Percentiles rank a stretch among this genome's conserved stretches.
Conservation (phyloP, 805 yeast species). For the Suhomyces sp. region DNA sequence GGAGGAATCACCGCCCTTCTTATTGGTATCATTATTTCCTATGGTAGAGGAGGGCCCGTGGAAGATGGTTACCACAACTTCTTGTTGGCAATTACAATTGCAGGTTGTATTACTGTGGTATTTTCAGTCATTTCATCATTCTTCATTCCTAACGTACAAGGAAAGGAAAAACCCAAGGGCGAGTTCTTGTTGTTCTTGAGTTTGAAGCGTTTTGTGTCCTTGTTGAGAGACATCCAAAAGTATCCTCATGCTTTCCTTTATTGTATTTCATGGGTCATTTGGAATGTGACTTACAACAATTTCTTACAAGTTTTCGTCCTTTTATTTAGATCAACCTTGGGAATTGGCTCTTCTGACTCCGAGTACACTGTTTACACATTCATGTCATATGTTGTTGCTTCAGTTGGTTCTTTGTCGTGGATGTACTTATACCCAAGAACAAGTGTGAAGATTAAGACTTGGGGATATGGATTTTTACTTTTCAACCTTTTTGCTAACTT, state of each 20-base stretch:
- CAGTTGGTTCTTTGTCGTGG: slow-evolving; percentile 37
- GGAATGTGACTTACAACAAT: slow-evolving; percentile 38
- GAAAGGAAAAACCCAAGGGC: slow-evolving; percentile 25
- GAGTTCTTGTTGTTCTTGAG: slow-evolving; percentile 24
- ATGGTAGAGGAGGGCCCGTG: slow-evolving; percentile 22
- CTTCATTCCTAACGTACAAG: slow-evolving; percentile 31
- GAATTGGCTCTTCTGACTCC: slow-evolving; percentile 36
- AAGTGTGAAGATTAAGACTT: slow-evolving; percentile 26
- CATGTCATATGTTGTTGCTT: slow-evolving; percentile 34
- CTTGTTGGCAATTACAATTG: slow-evolving; percentile 38
- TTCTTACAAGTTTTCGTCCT: slow-evolving; percentile 36
- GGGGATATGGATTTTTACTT: slow-evolving; percentile 35
- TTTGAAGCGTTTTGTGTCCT: slow-evolving; percentile 22
- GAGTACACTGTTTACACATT: slow-evolving; percentile 41
- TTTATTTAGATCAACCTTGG: slow-evolving; percentile 40
- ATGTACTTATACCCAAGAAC: slow-evolving; percentile 32
- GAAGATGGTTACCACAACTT: slow-evolving; percentile 32
- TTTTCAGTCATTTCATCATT: slow-evolving; percentile 24
- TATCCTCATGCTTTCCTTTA: slow-evolving; percentile 36
- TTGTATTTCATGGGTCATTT: slow-evolving; percentile 42
- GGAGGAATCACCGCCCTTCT: slow-evolving; percentile 40
- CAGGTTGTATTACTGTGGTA: slow-evolving; percentile 34
- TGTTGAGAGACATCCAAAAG: slow-evolving; percentile 23
- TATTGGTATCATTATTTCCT: slow-evolving; percentile 38
- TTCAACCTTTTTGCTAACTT: slow-evolving; percentile 34